phyloP scores from a whole-genome alignment of 257 asterid species.

The Solanum tarapatanum region DNA sequence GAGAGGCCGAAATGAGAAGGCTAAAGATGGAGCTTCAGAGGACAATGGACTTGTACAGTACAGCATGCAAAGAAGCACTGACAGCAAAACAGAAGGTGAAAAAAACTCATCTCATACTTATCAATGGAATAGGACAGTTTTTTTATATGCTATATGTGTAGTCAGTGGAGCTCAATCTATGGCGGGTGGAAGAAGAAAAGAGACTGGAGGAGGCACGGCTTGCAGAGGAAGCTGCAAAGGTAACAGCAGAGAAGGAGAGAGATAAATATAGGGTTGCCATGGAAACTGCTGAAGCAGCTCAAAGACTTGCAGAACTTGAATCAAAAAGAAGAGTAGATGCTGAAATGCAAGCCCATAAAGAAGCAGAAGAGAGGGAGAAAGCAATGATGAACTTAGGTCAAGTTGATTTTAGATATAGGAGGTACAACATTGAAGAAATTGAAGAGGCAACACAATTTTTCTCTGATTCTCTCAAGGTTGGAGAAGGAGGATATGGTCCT shows the following conservation, averaged over 20 bases:
- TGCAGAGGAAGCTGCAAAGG: constrained; percentile 34
- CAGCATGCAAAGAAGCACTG: constrained; percentile 72
- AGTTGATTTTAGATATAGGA: constrained; percentile 31
- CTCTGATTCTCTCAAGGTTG: constrained; percentile 42
- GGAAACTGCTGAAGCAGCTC: constrained; percentile 35
- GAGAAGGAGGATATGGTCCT: constrained; percentile 97
- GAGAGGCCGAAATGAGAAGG: constrained; percentile 77
- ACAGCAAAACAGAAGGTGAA: constrained; percentile 67
- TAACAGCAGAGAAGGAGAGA: constrained; percentile 23
- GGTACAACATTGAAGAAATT: constrained; percentile 68
- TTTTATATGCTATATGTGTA: constrained; percentile 1
- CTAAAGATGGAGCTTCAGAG: constrained; percentile 66
- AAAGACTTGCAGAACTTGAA: constrained; percentile 30
- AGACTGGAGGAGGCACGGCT: constrained; percentile 40
- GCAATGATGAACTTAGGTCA: background rate
- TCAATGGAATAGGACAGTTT: background rate
- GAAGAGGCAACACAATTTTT: constrained; percentile 69
- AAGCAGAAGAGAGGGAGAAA: constrained; percentile 12
- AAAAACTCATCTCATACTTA: background rate
- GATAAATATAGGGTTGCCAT: constrained; percentile 19
- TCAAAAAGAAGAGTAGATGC: constrained; percentile 26
- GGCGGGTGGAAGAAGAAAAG: constrained; percentile 73
- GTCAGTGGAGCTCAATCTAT: constrained; percentile 61
- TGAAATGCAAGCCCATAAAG: constrained; percentile 30
- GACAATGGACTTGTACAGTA: constrained; percentile 76